These are phyloP conservation scores for Curvularia sp. DNA, from an alignment of 2,329 filamentous ascomycete species.

Conservation along the genomic window DNA sequence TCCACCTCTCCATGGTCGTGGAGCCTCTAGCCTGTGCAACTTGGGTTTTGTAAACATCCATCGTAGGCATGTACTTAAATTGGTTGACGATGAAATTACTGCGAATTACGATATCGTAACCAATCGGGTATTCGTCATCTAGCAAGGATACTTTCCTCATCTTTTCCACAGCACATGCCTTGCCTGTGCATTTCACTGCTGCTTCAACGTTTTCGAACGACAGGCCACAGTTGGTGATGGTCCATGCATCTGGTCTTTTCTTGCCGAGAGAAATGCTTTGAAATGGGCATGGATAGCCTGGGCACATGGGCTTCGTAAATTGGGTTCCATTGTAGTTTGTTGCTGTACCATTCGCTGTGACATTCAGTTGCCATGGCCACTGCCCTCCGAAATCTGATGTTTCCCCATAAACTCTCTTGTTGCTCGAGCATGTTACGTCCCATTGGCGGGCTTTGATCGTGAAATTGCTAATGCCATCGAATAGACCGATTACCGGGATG, in stretches of 20 bases:
- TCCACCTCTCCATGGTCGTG: slow-evolving; percentile 33
- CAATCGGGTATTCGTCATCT: slow-evolving; percentile 23
- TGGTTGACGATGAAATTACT: slow-evolving; percentile 11
- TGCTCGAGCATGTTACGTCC: slow-evolving; percentile 35
- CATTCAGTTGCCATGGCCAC: slow-evolving; percentile 28
- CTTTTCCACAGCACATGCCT: slow-evolving; percentile 23
- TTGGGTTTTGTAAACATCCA: slow-evolving; percentile 29
- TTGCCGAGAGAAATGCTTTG: slow-evolving; percentile 26
- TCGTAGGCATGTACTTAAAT: slow-evolving; percentile 20
- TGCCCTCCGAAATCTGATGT: slow-evolving; percentile 1
- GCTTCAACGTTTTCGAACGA: slow-evolving; percentile 32
- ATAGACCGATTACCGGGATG: slow-evolving; percentile 26
- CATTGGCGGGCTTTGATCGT: slow-evolving; percentile 36
- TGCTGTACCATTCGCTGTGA: neutral
- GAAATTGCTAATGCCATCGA: slow-evolving; percentile 23
- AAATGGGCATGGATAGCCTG: slow-evolving; percentile 29
- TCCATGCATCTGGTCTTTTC: slow-evolving; percentile 5
- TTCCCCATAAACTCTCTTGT: slow-evolving; percentile 5
- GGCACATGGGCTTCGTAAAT: slow-evolving; percentile 14
- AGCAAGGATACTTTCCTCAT: slow-evolving; percentile 33
- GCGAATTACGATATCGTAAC: slow-evolving; percentile 18
- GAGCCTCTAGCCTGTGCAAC: slow-evolving; percentile 20
- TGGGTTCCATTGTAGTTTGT: slow-evolving; percentile 9
- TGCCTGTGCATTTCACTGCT: slow-evolving; percentile 27
- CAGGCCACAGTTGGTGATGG: slow-evolving; percentile 29